Percentiles rank a stretch among this genome's conserved stretches.
phyloP scores from a whole-genome alignment of 2,329 filamentous ascomycete genomes.

The Xylariaceae sp. region DNA sequence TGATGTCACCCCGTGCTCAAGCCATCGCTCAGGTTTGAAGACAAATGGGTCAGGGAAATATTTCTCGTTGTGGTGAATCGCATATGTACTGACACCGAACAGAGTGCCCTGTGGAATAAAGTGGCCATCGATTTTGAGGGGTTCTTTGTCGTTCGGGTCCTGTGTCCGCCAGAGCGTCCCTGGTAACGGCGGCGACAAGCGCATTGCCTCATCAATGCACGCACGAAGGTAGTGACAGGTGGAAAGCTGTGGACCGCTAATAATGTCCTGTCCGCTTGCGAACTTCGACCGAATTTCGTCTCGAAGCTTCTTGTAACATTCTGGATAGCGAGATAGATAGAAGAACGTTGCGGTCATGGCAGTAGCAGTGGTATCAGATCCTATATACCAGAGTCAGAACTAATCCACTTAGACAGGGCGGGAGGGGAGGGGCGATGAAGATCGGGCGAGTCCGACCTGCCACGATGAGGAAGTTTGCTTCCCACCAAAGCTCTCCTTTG shows the following conservation, averaged over 20 bases:
- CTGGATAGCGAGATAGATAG: conserved; percentile 4
- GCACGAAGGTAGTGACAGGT: conserved; percentile 5
- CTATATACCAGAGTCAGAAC: background rate
- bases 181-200: conserved; percentile 5
- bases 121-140: conserved; percentile 30
- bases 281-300: conserved; percentile 6
- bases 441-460: background rate
- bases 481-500: conserved; percentile 3
- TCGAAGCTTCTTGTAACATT: background rate
- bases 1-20: too few relatives aligned
- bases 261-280: background rate
- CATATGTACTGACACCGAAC: too few relatives aligned
- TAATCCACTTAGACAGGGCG: background rate
- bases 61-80: too few relatives aligned
- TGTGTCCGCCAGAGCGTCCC: conserved; percentile 4
- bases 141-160: background rate
- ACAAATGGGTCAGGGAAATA: too few relatives aligned
- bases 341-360: conserved; percentile 3
- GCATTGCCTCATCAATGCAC: conserved; percentile 9
- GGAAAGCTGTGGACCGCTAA: background rate
- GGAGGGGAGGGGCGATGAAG: too few relatives aligned
- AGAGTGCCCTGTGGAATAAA: too few relatives aligned
- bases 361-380: conserved; percentile 6
- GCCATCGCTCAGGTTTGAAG: too few relatives aligned
- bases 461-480: conserved; percentile 1